phyloP scores from a whole-genome alignment of 441 rosid species.

The Heliophila coronopifolia region DNA sequence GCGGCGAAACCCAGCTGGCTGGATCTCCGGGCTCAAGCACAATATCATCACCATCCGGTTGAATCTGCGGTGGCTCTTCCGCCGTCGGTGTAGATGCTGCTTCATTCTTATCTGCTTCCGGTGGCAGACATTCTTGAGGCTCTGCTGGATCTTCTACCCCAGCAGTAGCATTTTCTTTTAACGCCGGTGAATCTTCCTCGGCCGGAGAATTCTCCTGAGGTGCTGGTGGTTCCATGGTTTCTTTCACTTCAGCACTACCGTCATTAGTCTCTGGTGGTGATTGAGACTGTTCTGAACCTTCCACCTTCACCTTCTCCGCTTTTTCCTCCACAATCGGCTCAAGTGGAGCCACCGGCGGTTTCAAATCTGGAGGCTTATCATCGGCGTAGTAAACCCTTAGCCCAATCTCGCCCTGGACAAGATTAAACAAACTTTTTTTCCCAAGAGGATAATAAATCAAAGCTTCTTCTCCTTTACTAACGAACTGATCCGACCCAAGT shows the following conservation, averaged over 20 bases:
- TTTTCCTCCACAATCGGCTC: slow-evolving; percentile 32
- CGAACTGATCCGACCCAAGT: slow-evolving; percentile 59
- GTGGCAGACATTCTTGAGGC: not conserved
- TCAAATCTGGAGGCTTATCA: slow-evolving; percentile 17
- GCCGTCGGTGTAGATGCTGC: not conserved
- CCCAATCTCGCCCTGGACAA: slow-evolving; percentile 74
- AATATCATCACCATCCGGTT: slow-evolving; percentile 31
- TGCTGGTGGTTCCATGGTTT: not conserved
- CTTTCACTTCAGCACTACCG: slow-evolving; percentile 1
- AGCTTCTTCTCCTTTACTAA: slow-evolving; percentile 71
- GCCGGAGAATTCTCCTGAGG: not conserved
- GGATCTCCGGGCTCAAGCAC: slow-evolving; percentile 30
- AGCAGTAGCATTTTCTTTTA: slow-evolving; percentile 14
- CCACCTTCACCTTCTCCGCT: slow-evolving; percentile 14
- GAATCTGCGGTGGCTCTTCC: slow-evolving; percentile 10
- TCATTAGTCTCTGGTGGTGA: slow-evolving; percentile 22
- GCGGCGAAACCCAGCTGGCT: slow-evolving; percentile 17
- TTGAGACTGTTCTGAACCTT: slow-evolving; percentile 17
- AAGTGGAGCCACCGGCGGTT: slow-evolving; percentile 29
- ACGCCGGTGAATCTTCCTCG: slow-evolving; percentile 12
- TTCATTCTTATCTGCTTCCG: slow-evolving; percentile 9
- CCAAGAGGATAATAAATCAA: slow-evolving; percentile 62
- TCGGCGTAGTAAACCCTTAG: slow-evolving; percentile 61
- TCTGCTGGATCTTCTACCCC: slow-evolving; percentile 8
- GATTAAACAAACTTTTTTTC: slow-evolving; percentile 49